Percentiles rank a stretch among this genome's conserved stretches.
Evolutionary conservation across 331 rosid genomes (phyloP).

Genomic region (Saraca asoca): DNA sequence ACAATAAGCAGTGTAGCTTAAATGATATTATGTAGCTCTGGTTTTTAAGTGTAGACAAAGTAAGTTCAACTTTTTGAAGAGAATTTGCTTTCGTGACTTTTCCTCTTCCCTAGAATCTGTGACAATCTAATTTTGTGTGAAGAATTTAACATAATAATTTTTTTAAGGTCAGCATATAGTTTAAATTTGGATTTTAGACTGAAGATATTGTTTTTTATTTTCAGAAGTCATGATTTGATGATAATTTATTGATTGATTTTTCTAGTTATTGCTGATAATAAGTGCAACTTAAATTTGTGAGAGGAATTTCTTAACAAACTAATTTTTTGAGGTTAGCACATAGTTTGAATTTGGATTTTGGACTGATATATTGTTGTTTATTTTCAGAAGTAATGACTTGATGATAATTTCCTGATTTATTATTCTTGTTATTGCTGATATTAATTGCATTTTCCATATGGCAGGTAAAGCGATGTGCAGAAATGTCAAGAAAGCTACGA

Average conservation of each 20-base stretch:
- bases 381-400: constrained; percentile 13
- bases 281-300: constrained; percentile 20
- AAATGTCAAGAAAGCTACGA: constrained; percentile 97
- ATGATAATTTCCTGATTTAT: not conserved
- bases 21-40: constrained; percentile 18
- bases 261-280: constrained; percentile 19
- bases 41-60: constrained; percentile 21
- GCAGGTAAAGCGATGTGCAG: constrained; percentile 98
- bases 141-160: constrained; percentile 12
- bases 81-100: not conserved
- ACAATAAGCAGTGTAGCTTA: constrained; percentile 10
- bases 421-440: constrained; percentile 16
- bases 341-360: constrained; percentile 8
- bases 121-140: not conserved
- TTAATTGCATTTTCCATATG: constrained; percentile 33
- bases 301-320: not conserved
- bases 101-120: constrained; percentile 9
- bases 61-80: constrained; percentile 20
- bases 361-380: not conserved
- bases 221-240: constrained; percentile 11
- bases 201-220: constrained; percentile 2
- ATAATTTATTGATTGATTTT: not conserved
- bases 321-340: not conserved
- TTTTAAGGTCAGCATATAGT: not conserved
- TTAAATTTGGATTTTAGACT: constrained; percentile 9